phyloP scores from a whole-genome alignment of 768 basidiomycete genomes.

The Naganishia vishniacii region DNA sequence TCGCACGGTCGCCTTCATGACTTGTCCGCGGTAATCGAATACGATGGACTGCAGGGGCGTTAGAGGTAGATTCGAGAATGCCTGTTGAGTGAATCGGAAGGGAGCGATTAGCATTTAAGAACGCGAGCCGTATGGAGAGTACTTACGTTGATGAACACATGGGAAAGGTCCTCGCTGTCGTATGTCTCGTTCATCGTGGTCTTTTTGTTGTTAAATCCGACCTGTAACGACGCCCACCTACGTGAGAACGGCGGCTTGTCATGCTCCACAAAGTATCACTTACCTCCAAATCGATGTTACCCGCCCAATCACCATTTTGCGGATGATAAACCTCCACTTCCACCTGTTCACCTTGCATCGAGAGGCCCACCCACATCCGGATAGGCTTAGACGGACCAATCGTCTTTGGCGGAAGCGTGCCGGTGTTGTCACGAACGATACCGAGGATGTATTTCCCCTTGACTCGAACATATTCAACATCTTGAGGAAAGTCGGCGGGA shows the following conservation, averaged over 20 bases:
- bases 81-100: conserved; percentile 47
- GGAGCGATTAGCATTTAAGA: not conserved
- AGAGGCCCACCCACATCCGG: conserved; percentile 84
- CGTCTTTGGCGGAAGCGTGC: conserved; percentile 61
- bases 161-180: conserved; percentile 77
- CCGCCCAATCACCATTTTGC: conserved; percentile 50
- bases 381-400: conserved; percentile 74
- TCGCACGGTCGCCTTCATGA: conserved; percentile 71
- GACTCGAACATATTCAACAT: conserved; percentile 68
- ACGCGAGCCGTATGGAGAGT: not conserved
- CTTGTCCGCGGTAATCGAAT: conserved; percentile 83
- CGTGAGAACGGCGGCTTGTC: too few relatives aligned
- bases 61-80: conserved; percentile 68
- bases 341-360: conserved; percentile 68
- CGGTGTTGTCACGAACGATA: conserved; percentile 69
- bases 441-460: conserved; percentile 69
- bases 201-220: conserved; percentile 50
- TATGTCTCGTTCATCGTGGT: conserved; percentile 59
- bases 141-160: conserved; percentile 57
- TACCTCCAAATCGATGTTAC: conserved; percentile 71
- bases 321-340: conserved; percentile 61
- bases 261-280: too few relatives aligned
- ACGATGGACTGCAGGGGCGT: conserved; percentile 64
- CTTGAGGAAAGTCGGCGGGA: conserved; percentile 63
- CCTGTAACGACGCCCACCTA: conserved; percentile 35